These are phyloP conservation scores for Pseudogymnoascus sp. DNA, from an alignment of 2,329 filamentous ascomycete genomes.

Conservation along the genomic window DNA sequence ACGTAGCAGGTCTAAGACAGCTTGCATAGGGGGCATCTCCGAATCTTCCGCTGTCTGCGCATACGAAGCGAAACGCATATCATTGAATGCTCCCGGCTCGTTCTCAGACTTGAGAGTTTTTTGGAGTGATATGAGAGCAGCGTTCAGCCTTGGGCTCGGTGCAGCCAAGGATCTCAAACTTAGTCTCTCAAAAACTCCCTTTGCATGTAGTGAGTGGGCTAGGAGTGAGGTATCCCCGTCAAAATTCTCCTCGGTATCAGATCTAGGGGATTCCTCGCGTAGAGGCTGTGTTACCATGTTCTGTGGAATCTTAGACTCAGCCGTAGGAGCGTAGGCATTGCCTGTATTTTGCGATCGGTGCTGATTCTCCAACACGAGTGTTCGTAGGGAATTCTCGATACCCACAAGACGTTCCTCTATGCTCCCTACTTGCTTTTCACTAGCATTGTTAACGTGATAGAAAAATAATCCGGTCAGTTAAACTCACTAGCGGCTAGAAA, in stretches of 20 bases:
- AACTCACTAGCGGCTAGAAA: constrained; percentile 18
- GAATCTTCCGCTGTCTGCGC: constrained; percentile 1
- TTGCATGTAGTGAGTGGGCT: constrained; percentile 17
- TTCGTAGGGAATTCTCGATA: constrained; percentile 15
- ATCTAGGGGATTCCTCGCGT: not conserved
- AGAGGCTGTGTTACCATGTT: not conserved
- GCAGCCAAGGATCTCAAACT: constrained; percentile 10
- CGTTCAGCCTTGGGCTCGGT: constrained; percentile 11
- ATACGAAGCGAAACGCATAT: constrained; percentile 11
- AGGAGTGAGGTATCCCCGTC: constrained; percentile 16
- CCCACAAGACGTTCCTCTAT: constrained; percentile 16
- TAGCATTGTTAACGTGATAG: not conserved
- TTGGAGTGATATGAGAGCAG: constrained; percentile 12
- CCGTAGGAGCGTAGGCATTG: not conserved
- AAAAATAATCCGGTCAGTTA: not conserved
- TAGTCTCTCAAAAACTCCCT: constrained; percentile 16
- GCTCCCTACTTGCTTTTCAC: constrained; percentile 17
- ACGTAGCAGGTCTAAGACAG: constrained; percentile 15
- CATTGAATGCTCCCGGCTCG: not conserved
- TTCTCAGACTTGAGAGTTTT: constrained; percentile 13
- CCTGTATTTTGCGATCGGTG: not conserved
- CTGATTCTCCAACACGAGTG: constrained; percentile 10
- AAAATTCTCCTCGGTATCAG: constrained; percentile 1
- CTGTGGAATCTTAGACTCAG: not conserved
- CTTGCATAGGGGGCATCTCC: constrained; percentile 17